Evolutionary conservation across 2,329 filamentous ascomycete genomes (phyloP).

Genomic region (Sphaerostilbella broomeana): DNA sequence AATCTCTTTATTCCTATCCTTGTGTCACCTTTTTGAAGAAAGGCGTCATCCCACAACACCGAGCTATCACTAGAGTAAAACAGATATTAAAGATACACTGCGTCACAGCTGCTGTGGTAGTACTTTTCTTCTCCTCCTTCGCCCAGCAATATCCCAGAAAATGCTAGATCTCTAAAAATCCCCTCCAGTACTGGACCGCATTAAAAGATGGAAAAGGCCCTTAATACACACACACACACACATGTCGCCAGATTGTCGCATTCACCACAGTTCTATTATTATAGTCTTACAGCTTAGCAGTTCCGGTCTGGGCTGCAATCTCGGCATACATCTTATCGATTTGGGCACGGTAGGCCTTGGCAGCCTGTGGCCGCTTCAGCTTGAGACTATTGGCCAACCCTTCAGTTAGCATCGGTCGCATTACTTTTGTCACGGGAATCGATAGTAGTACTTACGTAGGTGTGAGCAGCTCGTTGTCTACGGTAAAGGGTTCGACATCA

Average conservation of each 20-base stretch:
- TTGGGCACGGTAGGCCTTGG: slow-evolving; percentile 44
- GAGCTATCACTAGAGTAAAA: neutral
- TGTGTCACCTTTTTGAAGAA: neutral
- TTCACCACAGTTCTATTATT: too few relatives aligned
- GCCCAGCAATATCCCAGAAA: too few relatives aligned
- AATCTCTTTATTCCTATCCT: too few relatives aligned
- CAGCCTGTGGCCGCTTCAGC: slow-evolving; percentile 52
- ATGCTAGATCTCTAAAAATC: too few relatives aligned
- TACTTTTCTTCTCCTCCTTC: neutral
- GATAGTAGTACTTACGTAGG: slow-evolving; percentile 72
- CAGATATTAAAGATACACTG: neutral
- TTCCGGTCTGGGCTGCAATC: slow-evolving; percentile 34
- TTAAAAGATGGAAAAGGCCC: too few relatives aligned
- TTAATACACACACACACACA: too few relatives aligned
- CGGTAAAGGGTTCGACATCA: slow-evolving; percentile 80
- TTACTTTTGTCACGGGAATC: too few relatives aligned
- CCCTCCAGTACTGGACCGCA: too few relatives aligned
- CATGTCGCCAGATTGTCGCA: too few relatives aligned
- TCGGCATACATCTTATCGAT: slow-evolving; percentile 53
- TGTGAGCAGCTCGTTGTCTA: slow-evolving; percentile 86
- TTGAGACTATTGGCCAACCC: slow-evolving; percentile 43
- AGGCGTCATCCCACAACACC: neutral
- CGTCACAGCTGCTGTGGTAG: neutral
- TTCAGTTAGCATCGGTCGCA: too few relatives aligned
- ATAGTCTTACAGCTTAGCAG: slow-evolving; percentile 36